Base-by-base conservation (phyloP, 2,329 filamentous ascomycete genomes). In the Calycina marina region DNA sequence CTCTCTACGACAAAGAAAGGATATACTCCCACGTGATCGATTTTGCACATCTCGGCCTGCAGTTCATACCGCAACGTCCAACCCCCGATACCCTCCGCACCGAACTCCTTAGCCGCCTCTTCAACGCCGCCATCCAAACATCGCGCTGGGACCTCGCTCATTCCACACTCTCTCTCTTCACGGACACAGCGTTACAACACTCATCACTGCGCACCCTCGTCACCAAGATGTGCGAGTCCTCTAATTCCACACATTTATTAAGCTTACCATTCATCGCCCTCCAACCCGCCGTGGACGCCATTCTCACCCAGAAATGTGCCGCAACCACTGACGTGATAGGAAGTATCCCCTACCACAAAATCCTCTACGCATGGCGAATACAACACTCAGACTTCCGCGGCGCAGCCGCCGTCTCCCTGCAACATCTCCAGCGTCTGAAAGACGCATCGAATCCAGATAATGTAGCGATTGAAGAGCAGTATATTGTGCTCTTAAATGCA, bases 401-500 rank as follows among this genome's bases (percentile, higher is more conserved):
- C 31, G 75, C 71, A 2, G 73, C 75, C 3, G 65, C 70, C 2
- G 61, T 74, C 16, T 59, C 77, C 4, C 58, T 77, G 14, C 71
- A 78, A 46, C 63, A 72, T 20, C 65, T 80, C 32, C 68, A 73
- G 43, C 72, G 71, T 52, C 60, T 80, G 11, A 63, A 66, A 39
- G 58, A 61, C 15, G 62, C 69, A 0, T 69, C 71, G 14, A 68
- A 74, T 41, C 70, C 67, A 3, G 69, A 77, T 39, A 72, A 77
- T 44, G 77, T 72, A 0, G 63, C 66, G 1, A 65, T 81, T 18
- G 74, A 77, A 28, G 72, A 80, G 44, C 78, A 83, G 48, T 90
- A 93, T 47, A 61, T 96, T n/a, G 67, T 85, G 39, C 69, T 98
- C 27, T 93, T 98, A 60, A 98, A 98, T 53, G 77, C 84, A 1